Evolutionary conservation across 2,329 filamentous ascomycete species (phyloP), one percentile per base, ranked within the genome.

Genomic region (Aureobasidium sp.): DNA sequence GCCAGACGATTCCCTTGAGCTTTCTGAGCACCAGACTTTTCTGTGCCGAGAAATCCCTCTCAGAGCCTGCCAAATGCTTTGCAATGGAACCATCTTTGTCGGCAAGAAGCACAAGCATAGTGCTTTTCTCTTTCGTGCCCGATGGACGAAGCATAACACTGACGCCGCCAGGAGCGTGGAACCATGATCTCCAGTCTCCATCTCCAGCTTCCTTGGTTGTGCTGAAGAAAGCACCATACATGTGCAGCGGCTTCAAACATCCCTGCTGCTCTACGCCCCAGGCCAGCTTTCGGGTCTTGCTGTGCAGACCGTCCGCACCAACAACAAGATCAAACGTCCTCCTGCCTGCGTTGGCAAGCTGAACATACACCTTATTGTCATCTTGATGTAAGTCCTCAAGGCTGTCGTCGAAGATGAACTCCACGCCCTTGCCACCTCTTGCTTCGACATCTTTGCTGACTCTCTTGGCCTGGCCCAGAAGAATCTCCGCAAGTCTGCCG

Each of bases 401-500:
- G 36, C 64, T 65, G 42, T 71, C 70, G 4, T 67, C 68, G 49
- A 70, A 73, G 29, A 72, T 64, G 47, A 66, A 71, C 34, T 73
- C 69, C 4, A 72, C 63, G 5, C 67, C 66, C 5, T 60, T 57
- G 0, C 70, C 70, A 17, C 70, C 70, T n/a, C 59, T 36, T 31
- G 12, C 60, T 37, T 66, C 27, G 11, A 68, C 67, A n/a, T 66
- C 63, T 7, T 66, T 57, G 25, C 68, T 68, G 3, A 69, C 37
- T 25, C 63, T 61, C 39, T 64, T 69, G 5, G 66, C 66, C 20
- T 62, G 66, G 5, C 68, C 60, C 7, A 80, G 75, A 0, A 84
- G 62, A 1, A 84, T 66, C 0, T 66, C 68, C 14, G 76, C 78
- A 34, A 85, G 65, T 59, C 83, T 79, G 0, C 79, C 81, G 9